Conservation (phyloP, 495 filamentous ascomycete species). For the Penicillium longicatenatum region DNA sequence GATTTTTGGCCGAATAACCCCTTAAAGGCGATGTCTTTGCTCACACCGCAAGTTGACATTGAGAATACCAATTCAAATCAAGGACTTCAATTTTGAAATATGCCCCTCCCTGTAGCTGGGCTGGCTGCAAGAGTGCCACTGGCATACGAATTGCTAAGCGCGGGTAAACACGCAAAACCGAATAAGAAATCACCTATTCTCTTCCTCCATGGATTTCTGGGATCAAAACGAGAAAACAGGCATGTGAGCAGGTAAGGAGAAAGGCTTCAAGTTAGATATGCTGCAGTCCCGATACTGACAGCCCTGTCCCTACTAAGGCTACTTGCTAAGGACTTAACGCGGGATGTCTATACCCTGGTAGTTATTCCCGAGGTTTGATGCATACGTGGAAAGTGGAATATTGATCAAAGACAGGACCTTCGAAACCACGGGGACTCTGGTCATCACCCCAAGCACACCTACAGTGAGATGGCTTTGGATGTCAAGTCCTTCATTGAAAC, state of each 20-base stretch:
- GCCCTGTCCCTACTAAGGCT: background rate
- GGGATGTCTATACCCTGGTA: slow-evolving; percentile 18
- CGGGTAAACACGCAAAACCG: background rate
- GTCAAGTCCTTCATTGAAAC: slow-evolving; percentile 70
- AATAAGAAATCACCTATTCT: slow-evolving; percentile 10
- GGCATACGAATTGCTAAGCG: slow-evolving; percentile 11
- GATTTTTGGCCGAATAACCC: background rate
- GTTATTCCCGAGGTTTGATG: background rate
- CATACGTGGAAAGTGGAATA: background rate
- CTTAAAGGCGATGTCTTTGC: background rate
- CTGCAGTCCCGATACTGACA: background rate
- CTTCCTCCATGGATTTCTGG: slow-evolving; percentile 24
- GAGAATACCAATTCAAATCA: background rate
- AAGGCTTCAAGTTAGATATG: slow-evolving; percentile 47
- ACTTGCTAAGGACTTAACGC: slow-evolving; percentile 10
- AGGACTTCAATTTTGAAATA: background rate
- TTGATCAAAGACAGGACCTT: slow-evolving; percentile 59
- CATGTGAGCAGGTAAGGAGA: slow-evolving; percentile 76
- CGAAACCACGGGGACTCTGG: slow-evolving; percentile 86
- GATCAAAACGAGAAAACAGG: slow-evolving; percentile 69
- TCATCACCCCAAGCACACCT: slow-evolving; percentile 69
- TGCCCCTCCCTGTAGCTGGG: background rate
- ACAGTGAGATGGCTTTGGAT: slow-evolving; percentile 76
- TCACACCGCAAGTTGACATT: background rate
- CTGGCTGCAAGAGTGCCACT: slow-evolving; percentile 9